Percentiles rank a stretch among this genome's conserved stretches.
These are phyloP conservation scores for Phytophthora pseudosyringae DNA, from an alignment of 352 stramenopile species.

Conservation along the genomic window DNA sequence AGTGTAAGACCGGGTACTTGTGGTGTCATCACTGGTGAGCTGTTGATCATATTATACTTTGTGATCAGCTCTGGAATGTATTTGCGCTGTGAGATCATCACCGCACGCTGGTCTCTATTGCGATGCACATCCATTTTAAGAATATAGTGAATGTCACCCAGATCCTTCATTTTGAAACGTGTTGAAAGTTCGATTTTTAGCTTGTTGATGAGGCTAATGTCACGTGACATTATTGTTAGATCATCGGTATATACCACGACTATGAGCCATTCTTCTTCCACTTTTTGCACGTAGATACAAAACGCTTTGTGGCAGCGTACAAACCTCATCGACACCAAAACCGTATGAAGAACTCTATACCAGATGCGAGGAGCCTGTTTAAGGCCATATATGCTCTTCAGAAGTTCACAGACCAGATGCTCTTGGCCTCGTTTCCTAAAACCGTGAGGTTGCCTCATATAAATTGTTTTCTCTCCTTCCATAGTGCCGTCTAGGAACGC, in stretches of 20 bases:
- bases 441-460: not conserved
- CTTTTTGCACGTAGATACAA: constrained; percentile 36
- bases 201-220: no score
- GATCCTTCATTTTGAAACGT: constrained; percentile 42
- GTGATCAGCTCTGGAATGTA: not conserved
- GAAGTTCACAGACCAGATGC: no score
- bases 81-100: not conserved
- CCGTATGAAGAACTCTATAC: constrained; percentile 30
- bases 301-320: constrained; percentile 36
- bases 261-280: no score
- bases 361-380: constrained; percentile 5
- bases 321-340: constrained; percentile 19
- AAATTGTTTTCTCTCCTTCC: constrained; percentile 16
- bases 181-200: constrained; percentile 12
- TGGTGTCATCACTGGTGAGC: constrained; percentile 3
- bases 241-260: no score
- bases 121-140: constrained; percentile 20
- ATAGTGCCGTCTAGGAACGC: constrained; percentile 7
- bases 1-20: constrained; percentile 12
- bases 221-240: no score
- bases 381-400: no score
- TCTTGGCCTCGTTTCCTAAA: no score
- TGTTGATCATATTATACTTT: not conserved
- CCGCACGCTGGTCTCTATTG: constrained; percentile 1
- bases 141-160: constrained; percentile 37